Percentiles rank a stretch among this genome's conserved stretches.
Conservation (phyloP, 2,329 filamentous ascomycete genomes). For the Penicillium expansum region DNA sequence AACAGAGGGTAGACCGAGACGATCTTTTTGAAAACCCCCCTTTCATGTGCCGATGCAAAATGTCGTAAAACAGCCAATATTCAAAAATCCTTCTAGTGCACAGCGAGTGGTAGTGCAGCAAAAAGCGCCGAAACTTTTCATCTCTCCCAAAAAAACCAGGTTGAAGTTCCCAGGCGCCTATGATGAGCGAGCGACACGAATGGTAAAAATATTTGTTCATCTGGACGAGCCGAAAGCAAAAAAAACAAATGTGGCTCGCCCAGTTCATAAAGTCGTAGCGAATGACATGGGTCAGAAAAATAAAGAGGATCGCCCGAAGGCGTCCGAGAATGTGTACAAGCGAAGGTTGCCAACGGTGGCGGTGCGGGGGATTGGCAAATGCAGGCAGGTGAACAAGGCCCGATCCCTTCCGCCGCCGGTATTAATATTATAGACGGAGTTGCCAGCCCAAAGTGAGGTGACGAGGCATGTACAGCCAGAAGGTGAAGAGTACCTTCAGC, state of each 20-base stretch:
- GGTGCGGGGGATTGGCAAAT: conserved; percentile 14
- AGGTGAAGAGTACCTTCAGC: conserved; percentile 23
- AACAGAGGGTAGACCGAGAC: conserved; percentile 5
- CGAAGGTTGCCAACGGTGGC: conserved; percentile 37
- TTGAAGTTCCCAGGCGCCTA: conserved; percentile 36
- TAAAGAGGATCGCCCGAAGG: conserved; percentile 19
- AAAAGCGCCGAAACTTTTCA: conserved; percentile 31
- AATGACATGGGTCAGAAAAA: conserved; percentile 34
- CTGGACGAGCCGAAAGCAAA: conserved; percentile 31
- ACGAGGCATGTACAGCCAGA: conserved; percentile 41
- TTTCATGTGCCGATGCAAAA: conserved; percentile 36
- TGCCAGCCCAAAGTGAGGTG: conserved; percentile 18
- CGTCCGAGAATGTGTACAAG: conserved; percentile 34
- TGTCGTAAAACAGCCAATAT: conserved; percentile 27
- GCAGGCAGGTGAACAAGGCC: conserved; percentile 14
- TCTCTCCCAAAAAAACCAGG: conserved; percentile 24
- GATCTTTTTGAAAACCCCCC: conserved; percentile 1
- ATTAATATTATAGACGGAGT: conserved; percentile 44
- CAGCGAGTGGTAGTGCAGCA: conserved; percentile 41
- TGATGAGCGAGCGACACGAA: conserved; percentile 42
- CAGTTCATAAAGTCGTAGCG: conserved; percentile 32
- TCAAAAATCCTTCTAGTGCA: conserved; percentile 33
- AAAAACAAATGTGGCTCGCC: conserved; percentile 29
- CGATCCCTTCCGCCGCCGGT: conserved; percentile 25
- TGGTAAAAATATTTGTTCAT: conserved; percentile 33